Percentiles rank a stretch among this genome's conserved stretches.
Conservation (phyloP, 1,284 basidiomycete genomes). For the Erythrobasidium hasegawianum region DNA sequence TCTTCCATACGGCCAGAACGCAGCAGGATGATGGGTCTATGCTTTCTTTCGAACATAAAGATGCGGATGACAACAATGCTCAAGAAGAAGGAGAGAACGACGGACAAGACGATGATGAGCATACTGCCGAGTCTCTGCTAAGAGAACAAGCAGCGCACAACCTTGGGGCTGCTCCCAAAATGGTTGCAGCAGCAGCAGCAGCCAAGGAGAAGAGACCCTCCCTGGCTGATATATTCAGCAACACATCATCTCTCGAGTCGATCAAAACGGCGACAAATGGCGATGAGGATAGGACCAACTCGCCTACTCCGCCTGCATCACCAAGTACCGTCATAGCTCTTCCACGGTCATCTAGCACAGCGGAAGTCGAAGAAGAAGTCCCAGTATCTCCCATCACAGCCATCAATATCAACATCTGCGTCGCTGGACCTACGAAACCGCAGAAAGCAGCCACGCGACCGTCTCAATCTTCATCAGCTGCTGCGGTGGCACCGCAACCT, state of each 20-base stretch:
- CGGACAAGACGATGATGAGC: background rate
- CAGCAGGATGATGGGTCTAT: too few relatives aligned
- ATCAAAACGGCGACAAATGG: too few relatives aligned
- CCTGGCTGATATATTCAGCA: too few relatives aligned
- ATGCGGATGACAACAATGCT: background rate
- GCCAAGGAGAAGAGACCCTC: background rate
- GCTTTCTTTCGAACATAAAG: background rate
- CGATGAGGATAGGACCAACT: background rate
- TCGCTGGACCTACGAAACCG: background rate
- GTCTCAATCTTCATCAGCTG: background rate
- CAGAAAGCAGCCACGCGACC: conserved; percentile 1
- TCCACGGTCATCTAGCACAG: conserved; percentile 3
- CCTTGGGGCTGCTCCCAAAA: background rate
- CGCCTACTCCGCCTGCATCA: conserved; percentile 2
- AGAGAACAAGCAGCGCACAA: background rate
- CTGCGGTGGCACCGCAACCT: background rate
- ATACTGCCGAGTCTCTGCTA: background rate
- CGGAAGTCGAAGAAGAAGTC: too few relatives aligned
- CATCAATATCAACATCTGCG: too few relatives aligned
- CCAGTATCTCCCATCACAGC: too few relatives aligned
- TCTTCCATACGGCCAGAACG: too few relatives aligned
- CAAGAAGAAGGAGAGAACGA: conserved; percentile 4
- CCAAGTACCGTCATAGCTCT: background rate
- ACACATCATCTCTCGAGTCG: too few relatives aligned
- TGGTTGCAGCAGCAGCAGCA: background rate